Base-by-base conservation (phyloP, 2,329 filamentous ascomycete genomes). In the Chalara sp. region DNA sequence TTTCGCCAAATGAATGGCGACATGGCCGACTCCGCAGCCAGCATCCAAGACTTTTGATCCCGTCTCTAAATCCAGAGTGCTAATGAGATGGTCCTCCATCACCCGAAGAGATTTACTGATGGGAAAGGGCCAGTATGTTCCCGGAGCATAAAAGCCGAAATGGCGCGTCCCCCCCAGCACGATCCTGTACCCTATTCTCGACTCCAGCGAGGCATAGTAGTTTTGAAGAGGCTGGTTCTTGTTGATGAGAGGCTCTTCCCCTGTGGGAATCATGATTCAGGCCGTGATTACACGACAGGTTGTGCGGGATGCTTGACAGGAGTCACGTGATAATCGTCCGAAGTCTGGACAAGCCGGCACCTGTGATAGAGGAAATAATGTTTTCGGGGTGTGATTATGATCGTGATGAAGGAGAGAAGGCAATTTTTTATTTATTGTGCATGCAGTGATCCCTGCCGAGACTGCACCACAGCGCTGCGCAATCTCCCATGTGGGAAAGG, bases 41-140 rank as follows among this genome's bases (percentile, higher is more conserved):
- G 76, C 76, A 55, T 80, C 76, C 6, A 80, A 65, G 1, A 79
- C 69, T n/a, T 61, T 61, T 0, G 72, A 62, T 10, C 73, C 73
- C 3, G 59, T 45, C 6, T 66, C 61, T 1, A 76, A 63, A 11
- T 57, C 56, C 7, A 78, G 57, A 2, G 60, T 63, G 13, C 63
- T 60, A 50, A 67, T 65, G 10, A 80, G 61, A 53, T 72, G 35
- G 44, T 76, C 70, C 56, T 80, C 75, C 76, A 79, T 79, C 11
- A 58, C 61, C 31, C 73, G 67, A 44, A 76, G 66, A 3, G 70
- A 65, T 8, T 52, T 60, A 11, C 61, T 58, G 10, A 79, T 60
- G 1, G 75, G 75, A 50, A 79, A 76, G 0, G 75, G 74, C 66
- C 67, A 77, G 50, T 68, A 67, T 7, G 70, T 71, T 51, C 69